Conservation (phyloP, 169 alveolate species). For the Eimeria necatrix region DNA sequence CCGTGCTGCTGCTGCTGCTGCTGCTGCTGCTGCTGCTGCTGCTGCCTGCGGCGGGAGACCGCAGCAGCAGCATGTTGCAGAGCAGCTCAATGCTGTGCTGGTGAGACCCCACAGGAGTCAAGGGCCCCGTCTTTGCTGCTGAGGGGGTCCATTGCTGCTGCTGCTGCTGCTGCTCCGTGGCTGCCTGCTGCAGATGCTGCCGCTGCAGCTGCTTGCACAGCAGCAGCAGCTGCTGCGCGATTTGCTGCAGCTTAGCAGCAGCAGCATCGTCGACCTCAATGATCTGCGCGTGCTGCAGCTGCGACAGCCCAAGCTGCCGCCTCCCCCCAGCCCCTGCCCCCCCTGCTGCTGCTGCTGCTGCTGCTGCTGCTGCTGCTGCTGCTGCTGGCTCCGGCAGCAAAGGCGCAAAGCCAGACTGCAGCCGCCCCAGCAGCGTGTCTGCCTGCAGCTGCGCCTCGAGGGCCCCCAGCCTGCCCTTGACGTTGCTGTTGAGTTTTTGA, state of each 20-base stretch:
- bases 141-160: conserved; percentile 52
- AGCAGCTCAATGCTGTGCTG: conserved; percentile 41
- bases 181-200: conserved; percentile 48
- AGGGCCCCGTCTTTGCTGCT: conserved; percentile 13
- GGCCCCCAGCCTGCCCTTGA: background rate
- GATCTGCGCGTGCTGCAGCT: background rate
- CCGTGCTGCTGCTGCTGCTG: conserved; percentile 6
- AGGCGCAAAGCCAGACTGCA: conserved; percentile 6
- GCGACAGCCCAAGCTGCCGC: background rate
- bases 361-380: conserved; percentile 50
- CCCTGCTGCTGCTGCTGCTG: background rate
- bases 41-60: conserved; percentile 16
- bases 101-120: background rate
- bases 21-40: conserved; percentile 29
- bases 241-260: conserved; percentile 42
- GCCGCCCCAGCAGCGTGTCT: conserved; percentile 35
- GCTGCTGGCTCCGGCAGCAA: conserved; percentile 27
- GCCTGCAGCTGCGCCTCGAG: conserved; percentile 40
- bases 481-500: conserved; percentile 25
- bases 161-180: conserved; percentile 30
- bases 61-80: conserved; percentile 33
- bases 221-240: conserved; percentile 53
- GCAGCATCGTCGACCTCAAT: conserved; percentile 26
- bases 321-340: background rate
- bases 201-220: conserved; percentile 54